Evolutionary conservation across 192 early-diverging fungal species (phyloP), one percentile per base, ranked within the genome.

Genomic region (Fimicolochytrium jonesii): DNA sequence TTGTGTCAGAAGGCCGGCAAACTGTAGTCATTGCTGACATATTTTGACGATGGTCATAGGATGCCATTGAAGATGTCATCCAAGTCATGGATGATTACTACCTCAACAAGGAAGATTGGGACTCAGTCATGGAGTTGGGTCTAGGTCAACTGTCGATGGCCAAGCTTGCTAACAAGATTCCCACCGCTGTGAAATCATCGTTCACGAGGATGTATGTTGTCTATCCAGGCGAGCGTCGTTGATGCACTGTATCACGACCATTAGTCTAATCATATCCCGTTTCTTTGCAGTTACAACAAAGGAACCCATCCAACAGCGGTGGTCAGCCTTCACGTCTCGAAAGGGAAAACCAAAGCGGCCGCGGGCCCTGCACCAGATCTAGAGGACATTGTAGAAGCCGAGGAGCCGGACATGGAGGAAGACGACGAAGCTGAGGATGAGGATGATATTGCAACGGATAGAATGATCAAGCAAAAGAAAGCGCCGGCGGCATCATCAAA

Each of bases 1-100:
- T 13, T 25, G 0, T 50, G 1, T 50, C 41, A 7, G 63, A 13
- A 2, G 54, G 54, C 20, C 13, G 11, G 56, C 30, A 25, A 13
- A n/a, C n/a, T n/a, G n/a, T n/a, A n/a, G n/a, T n/a, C n/a, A n/a
- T n/a, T n/a, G n/a, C n/a, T n/a, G n/a, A n/a, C n/a, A n/a, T n/a
- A n/a, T n/a, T n/a, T n/a, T n/a, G n/a, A n/a, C n/a, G n/a, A n/a
- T n/a, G n/a, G n/a, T n/a, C n/a, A 30, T 48, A 72, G 66, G 84
- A 78, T 6, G 88, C 83, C 0, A 84, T 91, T 33, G 68, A 72
- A 4, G 74, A 84, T 6, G 86, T 93, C n/a, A 88, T 97, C 28
- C 59, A 86, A 7, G 67, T 80, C 5, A 93, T 99, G 92, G 94
- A 99, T 62, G 81, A 85, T 13, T 99, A 99, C 72, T 92, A 88